phyloP scores from a whole-genome alignment of 2,329 filamentous ascomycete species.

The Trichophyton rubrum region DNA sequence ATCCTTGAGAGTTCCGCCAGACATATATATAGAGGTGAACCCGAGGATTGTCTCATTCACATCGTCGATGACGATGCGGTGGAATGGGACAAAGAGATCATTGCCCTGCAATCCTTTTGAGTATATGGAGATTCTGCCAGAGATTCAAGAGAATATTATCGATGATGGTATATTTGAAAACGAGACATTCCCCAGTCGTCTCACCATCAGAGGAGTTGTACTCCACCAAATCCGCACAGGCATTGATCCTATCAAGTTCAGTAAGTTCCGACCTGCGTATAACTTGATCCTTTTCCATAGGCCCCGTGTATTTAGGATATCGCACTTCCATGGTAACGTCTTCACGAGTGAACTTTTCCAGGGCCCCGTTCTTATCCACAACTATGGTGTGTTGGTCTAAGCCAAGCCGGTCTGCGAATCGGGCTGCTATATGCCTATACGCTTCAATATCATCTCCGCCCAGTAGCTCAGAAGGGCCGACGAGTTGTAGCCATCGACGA shows the following conservation, averaged over 20 bases:
- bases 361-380: background rate
- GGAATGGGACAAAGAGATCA: constrained; percentile 7
- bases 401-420: constrained; percentile 5
- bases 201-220: background rate
- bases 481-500: constrained; percentile 8
- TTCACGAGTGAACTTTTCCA: constrained; percentile 3
- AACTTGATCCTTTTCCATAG: background rate
- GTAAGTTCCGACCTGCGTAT: constrained; percentile 6
- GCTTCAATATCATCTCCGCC: constrained; percentile 2
- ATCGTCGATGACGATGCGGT: constrained; percentile 9
- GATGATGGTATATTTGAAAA: constrained; percentile 9
- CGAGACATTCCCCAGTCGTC: background rate
- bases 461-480: constrained; percentile 2
- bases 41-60: constrained; percentile 6
- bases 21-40: constrained; percentile 7
- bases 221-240: constrained; percentile 5
- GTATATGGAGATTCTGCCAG: constrained; percentile 8
- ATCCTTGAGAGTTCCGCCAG: constrained; percentile 8
- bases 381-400: background rate
- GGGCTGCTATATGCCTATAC: background rate
- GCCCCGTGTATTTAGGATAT: constrained; percentile 4
- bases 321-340: constrained; percentile 6
- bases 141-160: constrained; percentile 4
- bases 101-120: constrained; percentile 5
- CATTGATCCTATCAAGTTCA: constrained; percentile 8